phyloP scores from a whole-genome alignment of 305 asterid species.

The Fraxinus nigra region DNA sequence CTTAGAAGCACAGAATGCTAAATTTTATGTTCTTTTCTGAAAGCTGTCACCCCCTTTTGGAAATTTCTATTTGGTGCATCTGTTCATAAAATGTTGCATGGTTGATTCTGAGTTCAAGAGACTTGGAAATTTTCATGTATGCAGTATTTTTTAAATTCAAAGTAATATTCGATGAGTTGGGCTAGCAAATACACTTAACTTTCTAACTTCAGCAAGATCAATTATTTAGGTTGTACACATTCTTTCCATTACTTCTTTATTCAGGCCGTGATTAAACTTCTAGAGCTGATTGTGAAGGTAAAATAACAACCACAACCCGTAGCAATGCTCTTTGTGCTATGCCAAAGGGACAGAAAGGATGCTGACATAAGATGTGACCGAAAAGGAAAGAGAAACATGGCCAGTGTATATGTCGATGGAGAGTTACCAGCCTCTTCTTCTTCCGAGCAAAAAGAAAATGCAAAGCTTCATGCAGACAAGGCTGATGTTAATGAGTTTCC shows the following conservation, averaged over 20 bases:
- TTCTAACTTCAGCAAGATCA: no score
- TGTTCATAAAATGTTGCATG: neutral
- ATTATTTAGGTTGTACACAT: neutral
- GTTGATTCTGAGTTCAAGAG: neutral
- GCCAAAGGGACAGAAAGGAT: slow-evolving; percentile 31
- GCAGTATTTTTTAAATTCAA: no score
- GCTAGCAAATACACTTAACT: no score
- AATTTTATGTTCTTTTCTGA: neutral
- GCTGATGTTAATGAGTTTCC: neutral
- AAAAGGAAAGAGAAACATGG: slow-evolving; percentile 27
- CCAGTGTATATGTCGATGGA: slow-evolving; percentile 39
- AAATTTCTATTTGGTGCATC: neutral
- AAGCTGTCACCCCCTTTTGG: neutral
- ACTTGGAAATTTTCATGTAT: neutral
- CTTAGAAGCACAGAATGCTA: neutral
- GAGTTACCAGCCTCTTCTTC: slow-evolving; percentile 25
- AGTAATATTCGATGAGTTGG: no score
- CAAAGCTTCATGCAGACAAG: slow-evolving; percentile 40
- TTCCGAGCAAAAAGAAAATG: slow-evolving; percentile 34
- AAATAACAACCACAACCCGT: slow-evolving; percentile 46
- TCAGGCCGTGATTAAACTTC: slow-evolving; percentile 21
- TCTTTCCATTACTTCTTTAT: neutral
- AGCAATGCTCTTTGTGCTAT: slow-evolving; percentile 30
- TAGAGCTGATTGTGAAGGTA: slow-evolving; percentile 30
- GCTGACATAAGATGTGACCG: slow-evolving; percentile 24